Base-by-base conservation (phyloP, 352 stramenopile genomes). In the Hyaloperonospora brassicae region DNA sequence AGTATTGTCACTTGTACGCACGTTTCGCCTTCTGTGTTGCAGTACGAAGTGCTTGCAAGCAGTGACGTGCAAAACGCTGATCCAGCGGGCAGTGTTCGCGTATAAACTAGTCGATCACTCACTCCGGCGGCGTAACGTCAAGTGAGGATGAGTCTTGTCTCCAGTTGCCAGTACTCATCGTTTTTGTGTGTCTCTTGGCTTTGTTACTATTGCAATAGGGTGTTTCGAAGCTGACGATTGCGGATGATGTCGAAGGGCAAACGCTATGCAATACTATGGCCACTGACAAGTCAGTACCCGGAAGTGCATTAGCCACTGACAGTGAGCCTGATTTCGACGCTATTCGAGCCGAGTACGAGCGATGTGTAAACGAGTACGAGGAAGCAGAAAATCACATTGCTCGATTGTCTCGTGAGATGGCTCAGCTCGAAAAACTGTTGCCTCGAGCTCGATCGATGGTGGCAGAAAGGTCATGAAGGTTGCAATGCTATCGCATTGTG, bases 1-100 rank as follows among this genome's bases (percentile, higher is more conserved):
- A 73, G 65, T 70, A 73, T 21, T 61, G 61, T 42, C 14, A 42
- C 64, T 21, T 31, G 67, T 70, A 52, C 56, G 31, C 47, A 50
- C 52, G 11, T 52, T 50, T 62, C 66, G 45, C 45, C 47, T 57
- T 42, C 51, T 61, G 42, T 62, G 31, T 45, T 61, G 25, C 60
- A 60, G 48, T 49, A 51, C 38, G 30, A 71, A 47, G 48, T 65
- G 42, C 63, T 21, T 41, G 30, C 48, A 40, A 64, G 52, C 61
- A 66, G 44, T 66, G 55, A 50, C 58, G 53, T 48, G 51, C 48
- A 40, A 60, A 58, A 69, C 43, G 48, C 46, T 60, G 34, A 60
- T 64, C 43, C 17, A 21, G 50, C 56, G 35, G 63, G 49, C 46
- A 23, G 27, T 34, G 27, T 72, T 68, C 17, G 64, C 52, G 40